These are phyloP conservation scores for Osmanthus fragrans DNA, from an alignment of 257 asterid genomes.

Conservation along the genomic window DNA sequence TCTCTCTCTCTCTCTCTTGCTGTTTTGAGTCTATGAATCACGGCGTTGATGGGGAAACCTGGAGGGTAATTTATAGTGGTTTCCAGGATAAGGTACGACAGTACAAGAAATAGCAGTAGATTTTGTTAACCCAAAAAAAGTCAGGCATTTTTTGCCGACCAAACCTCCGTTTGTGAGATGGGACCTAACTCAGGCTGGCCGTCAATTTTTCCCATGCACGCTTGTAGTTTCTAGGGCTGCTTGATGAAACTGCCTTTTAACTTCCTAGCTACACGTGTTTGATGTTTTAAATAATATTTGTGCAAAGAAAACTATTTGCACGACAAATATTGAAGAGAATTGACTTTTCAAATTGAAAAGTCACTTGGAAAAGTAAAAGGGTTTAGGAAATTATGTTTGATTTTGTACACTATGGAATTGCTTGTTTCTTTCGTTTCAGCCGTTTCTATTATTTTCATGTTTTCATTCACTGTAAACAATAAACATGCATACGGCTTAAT, in stretches of 20 bases:
- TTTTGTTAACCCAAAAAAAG: not conserved
- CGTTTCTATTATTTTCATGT: not conserved
- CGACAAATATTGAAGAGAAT: not conserved
- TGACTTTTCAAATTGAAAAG: not conserved
- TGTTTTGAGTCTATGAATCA: not conserved
- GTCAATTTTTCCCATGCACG: not conserved
- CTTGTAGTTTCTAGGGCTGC: not conserved
- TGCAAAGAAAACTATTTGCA: not conserved
- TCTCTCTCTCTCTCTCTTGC: not conserved
- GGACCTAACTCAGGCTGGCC: not conserved
- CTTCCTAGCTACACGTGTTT: not conserved
- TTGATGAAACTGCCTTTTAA: not conserved
- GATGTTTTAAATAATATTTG: not conserved
- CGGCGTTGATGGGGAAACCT: constrained; percentile 6
- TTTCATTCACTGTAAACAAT: too few species aligned
- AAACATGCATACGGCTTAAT: too few species aligned
- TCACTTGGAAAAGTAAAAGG: not conserved
- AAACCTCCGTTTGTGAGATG: not conserved
- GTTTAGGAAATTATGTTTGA: not conserved
- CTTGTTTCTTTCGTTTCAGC: not conserved
- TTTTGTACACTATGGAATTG: not conserved
- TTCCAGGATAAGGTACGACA: not conserved
- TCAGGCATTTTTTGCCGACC: not conserved
- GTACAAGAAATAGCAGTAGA: too few species aligned
- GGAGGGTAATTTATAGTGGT: constrained; percentile 51